Evolutionary conservation across 352 stramenopile genomes (phyloP).

Genomic region (Plasmopara viticola): DNA sequence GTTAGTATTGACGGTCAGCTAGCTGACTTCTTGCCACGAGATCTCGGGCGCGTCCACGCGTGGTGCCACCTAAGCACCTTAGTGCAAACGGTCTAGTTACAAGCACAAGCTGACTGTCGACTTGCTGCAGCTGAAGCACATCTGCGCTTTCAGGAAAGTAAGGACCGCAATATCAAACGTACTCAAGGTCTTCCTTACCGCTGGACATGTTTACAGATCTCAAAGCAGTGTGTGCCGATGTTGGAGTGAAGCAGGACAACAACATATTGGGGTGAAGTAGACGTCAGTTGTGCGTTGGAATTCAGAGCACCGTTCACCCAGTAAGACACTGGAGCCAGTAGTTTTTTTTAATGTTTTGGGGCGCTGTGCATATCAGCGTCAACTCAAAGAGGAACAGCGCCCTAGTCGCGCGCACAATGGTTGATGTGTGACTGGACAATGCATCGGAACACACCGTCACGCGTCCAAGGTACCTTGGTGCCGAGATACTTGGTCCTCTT

Average conservation of each 20-base stretch:
- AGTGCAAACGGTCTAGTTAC: neutral
- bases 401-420: neutral
- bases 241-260: neutral
- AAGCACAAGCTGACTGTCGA: neutral
- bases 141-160: neutral
- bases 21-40: neutral
- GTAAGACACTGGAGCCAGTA: neutral
- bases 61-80: neutral
- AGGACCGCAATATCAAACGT: neutral
- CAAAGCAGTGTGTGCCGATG: neutral
- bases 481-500: neutral
- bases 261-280: neutral
- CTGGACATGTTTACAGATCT: neutral
- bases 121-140: neutral
- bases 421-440: neutral
- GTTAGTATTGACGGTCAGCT: neutral
- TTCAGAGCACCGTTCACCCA: neutral
- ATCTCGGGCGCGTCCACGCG: neutral
- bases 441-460: neutral
- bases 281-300: neutral
- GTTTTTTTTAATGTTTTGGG: neutral
- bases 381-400: neutral
- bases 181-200: neutral
- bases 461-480: neutral
- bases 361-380: neutral